phyloP scores from a whole-genome alignment of 164 flowering plant genomes.

The Piper betle region DNA sequence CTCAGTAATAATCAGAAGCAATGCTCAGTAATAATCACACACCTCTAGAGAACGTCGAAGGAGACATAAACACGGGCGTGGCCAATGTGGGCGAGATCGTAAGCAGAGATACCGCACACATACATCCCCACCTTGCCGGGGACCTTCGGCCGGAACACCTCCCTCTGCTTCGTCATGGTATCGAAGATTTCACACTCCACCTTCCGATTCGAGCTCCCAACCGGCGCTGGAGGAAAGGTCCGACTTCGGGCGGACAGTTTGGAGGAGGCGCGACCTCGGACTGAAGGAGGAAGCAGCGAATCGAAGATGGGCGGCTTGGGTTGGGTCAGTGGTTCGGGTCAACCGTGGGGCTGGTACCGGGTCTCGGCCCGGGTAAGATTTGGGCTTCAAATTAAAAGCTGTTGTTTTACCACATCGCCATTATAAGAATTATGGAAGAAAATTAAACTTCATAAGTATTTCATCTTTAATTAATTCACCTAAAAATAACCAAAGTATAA shows the following conservation, averaged over 20 bases:
- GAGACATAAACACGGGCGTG: slow-evolving; percentile 82
- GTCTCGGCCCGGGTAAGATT: no score
- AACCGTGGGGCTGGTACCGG: no score
- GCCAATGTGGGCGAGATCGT: slow-evolving; percentile 76
- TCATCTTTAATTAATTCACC: no score
- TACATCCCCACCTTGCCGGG: slow-evolving; percentile 52
- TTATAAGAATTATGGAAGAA: no score
- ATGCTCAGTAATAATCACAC: no score
- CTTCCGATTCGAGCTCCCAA: neutral
- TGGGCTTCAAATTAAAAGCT: no score
- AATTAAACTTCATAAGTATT: no score
- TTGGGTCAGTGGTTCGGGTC: no score
- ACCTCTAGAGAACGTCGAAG: slow-evolving; percentile 75
- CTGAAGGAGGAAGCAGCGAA: neutral
- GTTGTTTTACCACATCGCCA: no score
- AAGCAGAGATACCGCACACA: slow-evolving; percentile 71
- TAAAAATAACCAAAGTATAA: no score
- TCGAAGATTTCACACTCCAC: slow-evolving; percentile 26
- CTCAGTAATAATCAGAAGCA: no score
- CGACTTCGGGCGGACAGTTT: neutral
- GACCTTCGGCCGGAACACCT: slow-evolving; percentile 38
- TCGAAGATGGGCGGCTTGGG: no score
- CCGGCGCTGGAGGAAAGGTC: neutral
- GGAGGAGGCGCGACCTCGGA: neutral
- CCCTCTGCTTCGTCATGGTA: slow-evolving; percentile 55